A percentile compares a stretch with the other conserved stretches of the same genome.
Conservation (phyloP, 345 rosid genomes). For the Melaleuca quinquenervia region DNA sequence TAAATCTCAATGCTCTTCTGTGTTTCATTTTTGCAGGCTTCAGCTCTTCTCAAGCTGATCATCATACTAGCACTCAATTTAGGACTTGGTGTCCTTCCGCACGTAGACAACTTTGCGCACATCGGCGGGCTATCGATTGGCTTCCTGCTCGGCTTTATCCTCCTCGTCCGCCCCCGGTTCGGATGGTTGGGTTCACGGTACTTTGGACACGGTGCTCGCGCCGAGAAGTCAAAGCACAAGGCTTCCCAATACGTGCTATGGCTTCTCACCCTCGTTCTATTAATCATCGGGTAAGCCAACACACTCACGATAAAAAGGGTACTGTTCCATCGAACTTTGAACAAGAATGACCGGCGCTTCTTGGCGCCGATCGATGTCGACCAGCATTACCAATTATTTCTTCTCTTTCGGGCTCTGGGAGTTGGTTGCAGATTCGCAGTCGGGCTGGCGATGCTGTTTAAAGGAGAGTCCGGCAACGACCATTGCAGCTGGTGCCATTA, state of each 20-base stretch:
- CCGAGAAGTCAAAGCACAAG: constrained; percentile 46
- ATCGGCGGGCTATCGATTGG: constrained; percentile 81
- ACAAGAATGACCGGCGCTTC: neutral
- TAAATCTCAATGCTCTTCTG: neutral
- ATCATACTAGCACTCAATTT: constrained; percentile 55
- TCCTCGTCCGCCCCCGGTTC: constrained; percentile 67
- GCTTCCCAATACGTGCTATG: constrained; percentile 49
- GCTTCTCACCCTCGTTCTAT: constrained; percentile 38
- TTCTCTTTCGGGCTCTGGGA: neutral
- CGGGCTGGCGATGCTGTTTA: constrained; percentile 52
- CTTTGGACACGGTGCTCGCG: constrained; percentile 18
- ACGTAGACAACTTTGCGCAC: constrained; percentile 82
- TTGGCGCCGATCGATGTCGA: neutral
- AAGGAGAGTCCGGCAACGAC: constrained; percentile 44
- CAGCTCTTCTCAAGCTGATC: constrained; percentile 63
- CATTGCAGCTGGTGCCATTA: constrained; percentile 86
- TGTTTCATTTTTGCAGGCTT: constrained; percentile 27
- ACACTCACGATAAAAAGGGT: neutral
- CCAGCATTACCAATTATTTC: no score
- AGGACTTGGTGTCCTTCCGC: constrained; percentile 73
- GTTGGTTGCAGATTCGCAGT: constrained; percentile 32
- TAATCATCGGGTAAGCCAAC: constrained; percentile 44
- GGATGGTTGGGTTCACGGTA: constrained; percentile 47
- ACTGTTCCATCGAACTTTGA: neutral
- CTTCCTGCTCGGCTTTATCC: constrained; percentile 67